Evolutionary conservation across 108 stramenopile genomes (phyloP).

Genomic region (Nitzschia sp.): DNA sequence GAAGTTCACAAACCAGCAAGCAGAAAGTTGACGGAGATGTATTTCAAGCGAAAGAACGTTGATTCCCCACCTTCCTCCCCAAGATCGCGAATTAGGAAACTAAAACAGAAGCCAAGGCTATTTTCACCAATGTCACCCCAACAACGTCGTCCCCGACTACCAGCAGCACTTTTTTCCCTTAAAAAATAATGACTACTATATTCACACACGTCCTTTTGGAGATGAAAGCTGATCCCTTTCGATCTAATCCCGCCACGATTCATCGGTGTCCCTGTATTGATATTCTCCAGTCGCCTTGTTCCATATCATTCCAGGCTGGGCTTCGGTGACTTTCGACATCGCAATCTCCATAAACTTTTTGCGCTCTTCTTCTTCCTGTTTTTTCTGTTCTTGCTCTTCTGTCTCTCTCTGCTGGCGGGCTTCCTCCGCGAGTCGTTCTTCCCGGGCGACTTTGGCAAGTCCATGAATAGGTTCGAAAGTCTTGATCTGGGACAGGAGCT

Average conservation of each 20-base stretch:
- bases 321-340: conserved; percentile 67
- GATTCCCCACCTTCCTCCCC: too few species aligned
- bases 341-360: conserved; percentile 56
- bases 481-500: conserved; percentile 51
- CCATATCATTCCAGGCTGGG: conserved; percentile 82
- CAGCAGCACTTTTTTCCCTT: too few species aligned
- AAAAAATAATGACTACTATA: too few species aligned
- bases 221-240: too few species aligned
- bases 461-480: conserved; percentile 49
- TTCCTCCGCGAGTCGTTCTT: conserved; percentile 50
- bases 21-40: too few species aligned
- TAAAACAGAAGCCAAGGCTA: too few species aligned
- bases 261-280: conserved; percentile 78
- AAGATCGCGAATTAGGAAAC: too few species aligned
- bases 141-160: too few species aligned
- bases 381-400: conserved; percentile 48
- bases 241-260: conserved; percentile 86
- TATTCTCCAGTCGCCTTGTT: conserved; percentile 79
- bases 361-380: conserved; percentile 48
- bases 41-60: too few species aligned
- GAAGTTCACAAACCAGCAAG: too few species aligned
- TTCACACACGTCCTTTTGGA: too few species aligned
- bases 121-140: too few species aligned
- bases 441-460: conserved; percentile 48
- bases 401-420: conserved; percentile 37